phyloP scores from a whole-genome alignment of 441 rosid species.

The Pelargonium fulgidum region DNA sequence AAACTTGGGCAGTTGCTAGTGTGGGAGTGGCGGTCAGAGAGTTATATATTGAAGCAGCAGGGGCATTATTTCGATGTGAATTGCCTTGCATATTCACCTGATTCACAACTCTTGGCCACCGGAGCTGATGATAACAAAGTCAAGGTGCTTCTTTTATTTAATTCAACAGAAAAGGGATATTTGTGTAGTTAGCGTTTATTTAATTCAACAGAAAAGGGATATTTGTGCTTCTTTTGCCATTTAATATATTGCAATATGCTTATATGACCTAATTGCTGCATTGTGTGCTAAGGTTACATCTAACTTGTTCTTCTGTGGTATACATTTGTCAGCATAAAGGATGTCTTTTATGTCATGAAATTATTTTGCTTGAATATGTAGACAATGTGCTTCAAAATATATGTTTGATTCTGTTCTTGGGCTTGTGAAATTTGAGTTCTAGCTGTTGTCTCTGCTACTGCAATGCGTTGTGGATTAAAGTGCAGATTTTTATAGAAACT shows the following conservation, averaged over 20 bases:
- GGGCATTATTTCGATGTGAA: constrained; percentile 94
- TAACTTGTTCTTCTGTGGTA: neutral
- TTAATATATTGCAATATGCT: too few species aligned
- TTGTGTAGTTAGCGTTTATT: neutral
- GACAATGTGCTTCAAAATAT: neutral
- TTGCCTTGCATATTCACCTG: constrained; percentile 85
- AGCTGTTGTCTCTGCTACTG: neutral
- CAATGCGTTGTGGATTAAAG: neutral
- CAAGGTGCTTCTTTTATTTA: constrained; percentile 43
- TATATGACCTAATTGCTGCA: neutral
- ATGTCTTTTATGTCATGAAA: neutral
- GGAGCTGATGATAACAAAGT: constrained; percentile 99
- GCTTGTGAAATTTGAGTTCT: neutral
- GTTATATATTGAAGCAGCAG: constrained; percentile 91
- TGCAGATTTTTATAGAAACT: neutral
- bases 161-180: neutral
- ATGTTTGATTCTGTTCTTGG: constrained; percentile 1
- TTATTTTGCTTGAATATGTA: neutral
- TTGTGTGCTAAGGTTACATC: neutral
- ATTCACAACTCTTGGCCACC: constrained; percentile 90
- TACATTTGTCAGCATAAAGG: neutral
- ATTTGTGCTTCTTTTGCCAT: neutral
- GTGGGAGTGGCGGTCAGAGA: constrained; percentile 98
- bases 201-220: too few species aligned
- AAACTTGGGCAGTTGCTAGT: constrained; percentile 58